Evolutionary conservation across 2,329 filamentous ascomycete species (phyloP), one percentile per base, ranked within the genome.

Genomic region (Alternaria sp.): DNA sequence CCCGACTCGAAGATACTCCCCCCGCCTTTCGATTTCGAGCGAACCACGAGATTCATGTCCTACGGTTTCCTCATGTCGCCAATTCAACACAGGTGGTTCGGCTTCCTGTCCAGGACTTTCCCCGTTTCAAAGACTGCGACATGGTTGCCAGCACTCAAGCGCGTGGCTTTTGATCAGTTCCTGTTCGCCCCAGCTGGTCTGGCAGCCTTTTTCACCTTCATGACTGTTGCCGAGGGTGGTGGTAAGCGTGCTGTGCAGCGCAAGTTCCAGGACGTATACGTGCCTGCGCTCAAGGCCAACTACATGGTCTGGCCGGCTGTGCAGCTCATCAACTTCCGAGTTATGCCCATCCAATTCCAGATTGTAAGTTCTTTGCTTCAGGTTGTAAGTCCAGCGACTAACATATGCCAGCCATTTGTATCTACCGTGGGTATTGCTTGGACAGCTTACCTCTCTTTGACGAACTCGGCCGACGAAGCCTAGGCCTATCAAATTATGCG

Each of bases 1-100:
- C 87, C 89, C 60, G 86, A 87, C 28, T 81, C 81, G 17, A 88
- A 86, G 71, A 75, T 79, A 11, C 85, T 91, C 0, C 92, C 93
- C 26, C 91, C 93, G 4, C 89, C 93, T 0, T 98, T 99, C 76
- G 95, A 99, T 81, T 98, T 98, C 74, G 96, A 98, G 83, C 89
- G 96, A 52, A 85, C 97, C 67, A 95, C 93, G 2, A 87, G 96
- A 51, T 99, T 98, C 84, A 97, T 98, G 93, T 91, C 92, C 6
- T 99, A 98, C 80, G 93, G 93, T 77, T 97, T 98, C 83, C 88
- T 91, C 77, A 97, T 98, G 93, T 93, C 96, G 5, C 96, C 96
- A 0, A 74, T 97, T 30, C 95, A 98, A 80, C 97, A 97, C 83
- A 91, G 93, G 78, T 99, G 96, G 96, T 98, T 98, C 82, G 88